Conservation (phyloP, 225 moss, liverwort and hornwort genomes). For the Antitrichia curtipendula region DNA sequence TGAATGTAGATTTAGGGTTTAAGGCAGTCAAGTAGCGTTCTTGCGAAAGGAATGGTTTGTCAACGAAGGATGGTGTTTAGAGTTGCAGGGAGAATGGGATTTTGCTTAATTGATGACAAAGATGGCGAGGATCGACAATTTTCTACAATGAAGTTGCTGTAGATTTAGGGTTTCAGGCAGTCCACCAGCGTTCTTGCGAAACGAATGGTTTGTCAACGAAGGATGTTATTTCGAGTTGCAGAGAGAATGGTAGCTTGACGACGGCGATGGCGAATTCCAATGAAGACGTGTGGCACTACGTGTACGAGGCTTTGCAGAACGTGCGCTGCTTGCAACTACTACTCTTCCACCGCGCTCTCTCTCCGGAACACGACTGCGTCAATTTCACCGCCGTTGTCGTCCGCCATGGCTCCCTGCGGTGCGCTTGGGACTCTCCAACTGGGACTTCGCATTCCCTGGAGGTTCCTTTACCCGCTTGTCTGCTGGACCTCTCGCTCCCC, state of each 20-base stretch:
- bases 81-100: not conserved
- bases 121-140: not conserved
- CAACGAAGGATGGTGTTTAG: not conserved
- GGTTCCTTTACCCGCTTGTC: slow-evolving; percentile 56
- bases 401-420: slow-evolving; percentile 19
- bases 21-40: not conserved
- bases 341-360: slow-evolving; percentile 24
- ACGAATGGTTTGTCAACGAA: not conserved
- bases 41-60: not conserved
- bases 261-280: not conserved
- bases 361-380: slow-evolving; percentile 4
- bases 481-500: slow-evolving; percentile 61
- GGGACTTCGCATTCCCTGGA: slow-evolving; percentile 9
- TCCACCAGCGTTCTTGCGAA: not conserved
- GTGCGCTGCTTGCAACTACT: slow-evolving; percentile 27
- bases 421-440: slow-evolving; percentile 25
- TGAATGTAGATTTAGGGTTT: not conserved
- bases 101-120: not conserved
- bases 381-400: slow-evolving; percentile 6
- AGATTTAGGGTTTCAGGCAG: not conserved
- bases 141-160: not conserved
- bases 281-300: slow-evolving; percentile 5
- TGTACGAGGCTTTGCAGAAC: slow-evolving; percentile 28
- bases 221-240: not conserved
- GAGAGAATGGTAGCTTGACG: not conserved